phyloP scores from a whole-genome alignment of 768 basidiomycete species.

The Naganishia onofrii region DNA sequence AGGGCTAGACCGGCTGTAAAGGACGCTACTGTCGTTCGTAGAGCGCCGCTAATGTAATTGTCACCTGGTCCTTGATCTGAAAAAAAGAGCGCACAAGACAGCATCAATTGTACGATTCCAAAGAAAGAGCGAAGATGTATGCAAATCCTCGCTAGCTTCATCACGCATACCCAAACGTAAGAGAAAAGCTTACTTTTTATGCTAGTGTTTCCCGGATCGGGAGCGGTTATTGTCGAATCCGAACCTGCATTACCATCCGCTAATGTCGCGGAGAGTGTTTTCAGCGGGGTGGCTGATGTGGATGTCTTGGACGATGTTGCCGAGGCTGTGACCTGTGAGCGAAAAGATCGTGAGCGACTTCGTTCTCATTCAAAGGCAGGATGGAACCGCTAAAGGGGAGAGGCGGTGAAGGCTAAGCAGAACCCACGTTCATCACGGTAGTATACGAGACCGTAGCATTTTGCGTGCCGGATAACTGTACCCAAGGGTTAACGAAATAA shows the following conservation, averaged over 20 bases:
- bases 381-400: no score
- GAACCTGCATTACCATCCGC: constrained; percentile 29
- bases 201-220: constrained; percentile 29
- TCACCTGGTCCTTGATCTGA: constrained; percentile 25
- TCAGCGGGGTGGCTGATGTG: constrained; percentile 15
- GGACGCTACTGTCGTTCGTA: neutral
- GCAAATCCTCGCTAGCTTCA: neutral
- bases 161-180: neutral
- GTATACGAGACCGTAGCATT: constrained; percentile 29
- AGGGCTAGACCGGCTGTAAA: neutral
- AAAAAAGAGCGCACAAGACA: neutral
- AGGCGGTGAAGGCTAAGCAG: no score
- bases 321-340: constrained; percentile 6
- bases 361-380: neutral
- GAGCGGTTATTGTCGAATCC: constrained; percentile 29
- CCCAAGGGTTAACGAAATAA: neutral
- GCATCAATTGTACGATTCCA: neutral
- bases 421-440: constrained; percentile 13
- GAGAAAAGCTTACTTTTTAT: neutral
- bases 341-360: neutral
- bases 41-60: constrained; percentile 14
- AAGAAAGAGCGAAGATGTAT: neutral
- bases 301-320: constrained; percentile 1
- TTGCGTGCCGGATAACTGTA: constrained; percentile 21
- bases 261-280: constrained; percentile 23